phyloP scores from a whole-genome alignment of 1,284 basidiomycete genomes.

The Albatrellus sp. region DNA sequence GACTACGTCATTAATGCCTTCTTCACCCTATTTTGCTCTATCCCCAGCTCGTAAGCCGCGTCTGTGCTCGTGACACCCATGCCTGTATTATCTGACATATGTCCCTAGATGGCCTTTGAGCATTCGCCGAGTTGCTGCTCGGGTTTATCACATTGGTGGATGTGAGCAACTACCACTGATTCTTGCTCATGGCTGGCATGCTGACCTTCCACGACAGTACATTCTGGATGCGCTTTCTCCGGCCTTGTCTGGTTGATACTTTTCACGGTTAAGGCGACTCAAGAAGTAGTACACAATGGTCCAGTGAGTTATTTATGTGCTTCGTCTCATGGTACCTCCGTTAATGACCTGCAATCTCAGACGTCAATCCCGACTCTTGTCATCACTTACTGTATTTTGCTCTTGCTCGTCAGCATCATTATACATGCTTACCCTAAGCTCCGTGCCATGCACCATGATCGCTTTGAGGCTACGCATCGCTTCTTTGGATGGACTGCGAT shows the following conservation, averaged over 20 bases:
- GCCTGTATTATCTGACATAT: not conserved
- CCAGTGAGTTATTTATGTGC: slow-evolving; percentile 20
- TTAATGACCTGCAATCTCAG: slow-evolving; percentile 13
- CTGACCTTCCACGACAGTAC: slow-evolving; percentile 20
- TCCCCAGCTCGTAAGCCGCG: slow-evolving; percentile 30
- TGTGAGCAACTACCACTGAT: slow-evolving; percentile 14
- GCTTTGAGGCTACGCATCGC: slow-evolving; percentile 42
- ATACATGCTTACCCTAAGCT: slow-evolving; percentile 38
- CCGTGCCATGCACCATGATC: slow-evolving; percentile 34
- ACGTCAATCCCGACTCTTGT: slow-evolving; percentile 36
- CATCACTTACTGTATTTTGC: slow-evolving; percentile 38
- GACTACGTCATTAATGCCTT: slow-evolving; percentile 48
- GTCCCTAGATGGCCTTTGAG: slow-evolving; percentile 35
- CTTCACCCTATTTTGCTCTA: slow-evolving; percentile 37
- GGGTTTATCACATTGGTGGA: slow-evolving; percentile 48
- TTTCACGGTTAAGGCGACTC: slow-evolving; percentile 41
- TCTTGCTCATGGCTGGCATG: not conserved
- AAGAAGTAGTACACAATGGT: slow-evolving; percentile 27
- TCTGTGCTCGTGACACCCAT: not conserved
- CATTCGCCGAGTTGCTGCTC: slow-evolving; percentile 37
- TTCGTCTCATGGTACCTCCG: not conserved
- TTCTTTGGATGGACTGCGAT: slow-evolving; percentile 45
- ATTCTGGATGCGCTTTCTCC: slow-evolving; percentile 43
- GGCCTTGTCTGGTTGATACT: slow-evolving; percentile 40
- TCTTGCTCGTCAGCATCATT: slow-evolving; percentile 35